These are phyloP conservation scores for Colletotrichum sansevieriae DNA, from an alignment of 2,329 filamentous ascomycete species.

Conservation along the genomic window DNA sequence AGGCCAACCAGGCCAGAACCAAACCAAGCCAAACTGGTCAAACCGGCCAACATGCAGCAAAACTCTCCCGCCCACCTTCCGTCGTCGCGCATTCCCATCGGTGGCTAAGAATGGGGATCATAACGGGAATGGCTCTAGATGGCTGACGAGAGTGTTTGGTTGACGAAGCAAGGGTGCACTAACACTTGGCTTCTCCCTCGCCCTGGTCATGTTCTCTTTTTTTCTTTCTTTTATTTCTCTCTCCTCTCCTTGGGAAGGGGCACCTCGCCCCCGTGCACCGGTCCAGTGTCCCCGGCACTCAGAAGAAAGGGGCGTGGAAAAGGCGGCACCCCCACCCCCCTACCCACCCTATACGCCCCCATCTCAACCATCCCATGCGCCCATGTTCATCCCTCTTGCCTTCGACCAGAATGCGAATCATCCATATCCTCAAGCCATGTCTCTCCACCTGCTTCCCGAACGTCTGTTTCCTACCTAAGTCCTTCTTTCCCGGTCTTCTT, in stretches of 20 bases:
- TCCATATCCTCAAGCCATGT: conserved; percentile 39
- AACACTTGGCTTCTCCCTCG: no score
- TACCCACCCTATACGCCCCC: not conserved
- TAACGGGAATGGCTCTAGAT: no score
- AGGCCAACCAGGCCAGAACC: conserved; percentile 3
- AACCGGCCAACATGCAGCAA: not conserved
- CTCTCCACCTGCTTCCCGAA: conserved; percentile 30
- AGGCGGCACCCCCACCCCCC: conserved; percentile 9
- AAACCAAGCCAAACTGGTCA: conserved; percentile 13
- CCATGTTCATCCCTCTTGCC: conserved; percentile 2
- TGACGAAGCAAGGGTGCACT: not conserved
- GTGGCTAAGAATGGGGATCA: conserved; percentile 15
- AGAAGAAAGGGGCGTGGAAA: conserved; percentile 1
- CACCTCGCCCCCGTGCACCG: no score
- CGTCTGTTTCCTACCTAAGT: conserved; percentile 17
- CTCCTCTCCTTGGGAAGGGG: conserved; percentile 2
- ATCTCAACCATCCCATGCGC: conserved; percentile 1
- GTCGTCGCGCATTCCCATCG: conserved; percentile 17
- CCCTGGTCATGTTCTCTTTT: no score
- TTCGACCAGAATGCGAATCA: conserved; percentile 36
- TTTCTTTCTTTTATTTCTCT: not conserved
- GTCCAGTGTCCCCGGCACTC: conserved; percentile 6
- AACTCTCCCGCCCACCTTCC: conserved; percentile 5
- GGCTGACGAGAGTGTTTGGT: not conserved
- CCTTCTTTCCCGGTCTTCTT: conserved; percentile 25